Conservation (phyloP, 1,284 basidiomycete genomes). For the Abortiporus biennis region DNA sequence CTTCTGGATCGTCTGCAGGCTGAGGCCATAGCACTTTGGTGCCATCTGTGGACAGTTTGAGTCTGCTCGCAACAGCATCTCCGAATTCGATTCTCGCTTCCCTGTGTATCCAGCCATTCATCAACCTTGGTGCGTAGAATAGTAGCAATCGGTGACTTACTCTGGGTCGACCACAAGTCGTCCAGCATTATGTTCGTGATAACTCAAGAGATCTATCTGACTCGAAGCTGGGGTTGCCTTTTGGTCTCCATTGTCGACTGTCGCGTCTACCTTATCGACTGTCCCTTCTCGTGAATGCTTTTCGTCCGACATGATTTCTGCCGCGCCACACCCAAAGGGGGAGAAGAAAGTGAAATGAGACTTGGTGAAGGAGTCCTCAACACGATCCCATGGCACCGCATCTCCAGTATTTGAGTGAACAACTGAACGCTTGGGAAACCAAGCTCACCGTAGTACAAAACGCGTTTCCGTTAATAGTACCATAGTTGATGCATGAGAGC, state of each 20-base stretch:
- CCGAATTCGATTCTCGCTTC: slow-evolving; percentile 51
- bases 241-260: neutral
- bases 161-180: slow-evolving; percentile 55
- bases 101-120: slow-evolving; percentile 26
- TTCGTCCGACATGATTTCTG: neutral
- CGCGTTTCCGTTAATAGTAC: too few relatives aligned
- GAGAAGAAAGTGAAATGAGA: neutral
- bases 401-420: neutral
- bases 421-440: slow-evolving; percentile 1
- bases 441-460: too few relatives aligned
- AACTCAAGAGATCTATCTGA: slow-evolving; percentile 36
- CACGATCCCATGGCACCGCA: neutral
- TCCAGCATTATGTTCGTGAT: slow-evolving; percentile 53
- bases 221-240: neutral
- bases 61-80: slow-evolving; percentile 35
- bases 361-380: neutral
- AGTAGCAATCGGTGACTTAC: slow-evolving; percentile 26
- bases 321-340: neutral
- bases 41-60: slow-evolving; percentile 43
- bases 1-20: slow-evolving; percentile 54
- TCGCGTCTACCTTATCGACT: neutral
- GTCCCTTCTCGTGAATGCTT: neutral
- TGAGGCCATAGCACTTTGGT: slow-evolving; percentile 56
- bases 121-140: neutral
- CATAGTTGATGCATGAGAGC: too few relatives aligned